phyloP scores from a whole-genome alignment of 768 basidiomycete species.

The Cubamyces sp. region DNA sequence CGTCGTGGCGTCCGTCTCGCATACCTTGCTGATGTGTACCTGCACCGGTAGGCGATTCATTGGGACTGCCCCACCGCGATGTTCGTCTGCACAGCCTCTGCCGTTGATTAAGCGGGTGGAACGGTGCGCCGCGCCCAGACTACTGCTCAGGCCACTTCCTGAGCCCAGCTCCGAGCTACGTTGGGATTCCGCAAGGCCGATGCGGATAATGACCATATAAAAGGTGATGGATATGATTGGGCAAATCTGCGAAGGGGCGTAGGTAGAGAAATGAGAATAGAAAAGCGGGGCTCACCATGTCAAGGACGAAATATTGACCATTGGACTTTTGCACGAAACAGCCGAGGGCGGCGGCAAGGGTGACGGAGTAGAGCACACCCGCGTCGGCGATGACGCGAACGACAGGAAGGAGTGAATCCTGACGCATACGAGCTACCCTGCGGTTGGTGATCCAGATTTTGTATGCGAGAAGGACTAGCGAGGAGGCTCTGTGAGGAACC shows the following conservation, averaged over 20 bases:
- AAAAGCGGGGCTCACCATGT: conserved; percentile 24
- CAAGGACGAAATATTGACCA: conserved; percentile 28
- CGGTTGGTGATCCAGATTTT: conserved; percentile 31
- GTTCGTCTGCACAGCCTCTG: neutral
- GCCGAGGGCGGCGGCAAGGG: conserved; percentile 29
- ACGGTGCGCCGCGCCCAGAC: neutral
- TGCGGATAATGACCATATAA: conserved; percentile 33
- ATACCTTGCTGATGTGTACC: conserved; percentile 9
- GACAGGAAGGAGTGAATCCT: conserved; percentile 25
- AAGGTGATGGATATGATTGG: conserved; percentile 34
- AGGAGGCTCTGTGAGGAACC: neutral
- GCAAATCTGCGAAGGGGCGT: conserved; percentile 20
- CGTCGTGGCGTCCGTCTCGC: conserved; percentile 1
- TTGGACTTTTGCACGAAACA: conserved; percentile 31
- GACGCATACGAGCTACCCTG: conserved; percentile 11
- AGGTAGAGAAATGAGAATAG: neutral
- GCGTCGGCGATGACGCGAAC: conserved; percentile 32
- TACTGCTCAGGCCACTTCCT: neutral
- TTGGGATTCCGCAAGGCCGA: conserved; percentile 16
- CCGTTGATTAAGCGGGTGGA: neutral
- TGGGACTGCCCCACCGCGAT: neutral
- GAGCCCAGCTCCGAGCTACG: neutral
- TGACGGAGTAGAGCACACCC: conserved; percentile 30
- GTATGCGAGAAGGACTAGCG: conserved; percentile 31
- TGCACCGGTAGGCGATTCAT: neutral